phyloP scores from a whole-genome alignment of 768 basidiomycete genomes.

The Pleurotus citrinopileatus region DNA sequence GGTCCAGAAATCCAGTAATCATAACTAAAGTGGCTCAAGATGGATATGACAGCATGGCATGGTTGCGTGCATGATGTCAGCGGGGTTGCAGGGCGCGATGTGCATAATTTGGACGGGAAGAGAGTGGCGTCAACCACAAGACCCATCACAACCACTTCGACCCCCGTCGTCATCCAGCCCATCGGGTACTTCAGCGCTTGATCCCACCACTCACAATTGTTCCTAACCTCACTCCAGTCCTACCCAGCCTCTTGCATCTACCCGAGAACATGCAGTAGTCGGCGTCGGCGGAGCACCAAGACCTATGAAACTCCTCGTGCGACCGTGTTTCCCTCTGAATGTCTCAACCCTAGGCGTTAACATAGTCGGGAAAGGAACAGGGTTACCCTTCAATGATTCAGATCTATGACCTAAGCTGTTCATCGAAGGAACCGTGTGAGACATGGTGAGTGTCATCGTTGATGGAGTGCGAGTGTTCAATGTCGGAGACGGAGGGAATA shows the following conservation, averaged over 20 bases:
- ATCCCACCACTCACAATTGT: too few relatives aligned
- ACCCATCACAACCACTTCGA: neutral
- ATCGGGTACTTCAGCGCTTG: neutral
- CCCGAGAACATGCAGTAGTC: constrained; percentile 79
- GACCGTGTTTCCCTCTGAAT: constrained; percentile 55
- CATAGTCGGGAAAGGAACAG: constrained; percentile 56
- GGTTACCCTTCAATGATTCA: constrained; percentile 22
- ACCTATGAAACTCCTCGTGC: constrained; percentile 73
- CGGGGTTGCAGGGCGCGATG: neutral
- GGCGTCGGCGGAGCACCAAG: constrained; percentile 66
- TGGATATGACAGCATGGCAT: too few relatives aligned
- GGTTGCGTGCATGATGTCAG: neutral
- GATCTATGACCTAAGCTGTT: neutral
- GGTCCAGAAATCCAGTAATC: too few relatives aligned
- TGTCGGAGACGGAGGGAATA: constrained; percentile 79
- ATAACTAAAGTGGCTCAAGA: too few relatives aligned
- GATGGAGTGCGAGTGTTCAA: constrained; percentile 64
- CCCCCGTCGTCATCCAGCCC: neutral
- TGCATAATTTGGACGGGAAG: too few relatives aligned
- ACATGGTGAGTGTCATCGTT: constrained; percentile 68
- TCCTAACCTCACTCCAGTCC: constrained; percentile 38
- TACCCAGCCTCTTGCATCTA: constrained; percentile 81
- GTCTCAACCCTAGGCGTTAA: constrained; percentile 71
- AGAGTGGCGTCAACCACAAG: too few relatives aligned
- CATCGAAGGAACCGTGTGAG: neutral